phyloP scores from a whole-genome alignment of 345 rosid genomes.

The Draba incana region DNA sequence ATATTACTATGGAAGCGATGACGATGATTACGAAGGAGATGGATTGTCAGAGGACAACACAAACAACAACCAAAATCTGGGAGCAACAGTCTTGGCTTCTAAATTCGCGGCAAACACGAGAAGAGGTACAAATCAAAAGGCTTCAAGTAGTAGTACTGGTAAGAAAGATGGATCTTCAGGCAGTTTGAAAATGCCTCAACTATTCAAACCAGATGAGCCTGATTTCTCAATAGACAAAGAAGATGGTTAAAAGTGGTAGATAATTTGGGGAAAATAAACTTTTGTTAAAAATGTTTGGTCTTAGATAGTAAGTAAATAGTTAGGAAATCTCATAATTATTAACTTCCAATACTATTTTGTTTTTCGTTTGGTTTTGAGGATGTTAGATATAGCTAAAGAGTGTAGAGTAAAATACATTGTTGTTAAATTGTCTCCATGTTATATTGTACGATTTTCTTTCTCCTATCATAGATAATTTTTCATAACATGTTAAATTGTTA shows the following conservation, averaged over 20 bases:
- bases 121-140: slow-evolving; percentile 52
- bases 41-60: slow-evolving; percentile 25
- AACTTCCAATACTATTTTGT: neutral
- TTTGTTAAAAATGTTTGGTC: slow-evolving; percentile 4
- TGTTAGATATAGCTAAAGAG: slow-evolving; percentile 28
- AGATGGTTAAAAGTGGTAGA: slow-evolving; percentile 33
- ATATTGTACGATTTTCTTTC: neutral
- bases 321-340: slow-evolving; percentile 23
- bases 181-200: slow-evolving; percentile 72
- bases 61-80: slow-evolving; percentile 47
- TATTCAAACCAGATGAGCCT: slow-evolving; percentile 81
- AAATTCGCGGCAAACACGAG: slow-evolving; percentile 70
- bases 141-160: slow-evolving; percentile 38
- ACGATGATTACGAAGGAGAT: slow-evolving; percentile 29
- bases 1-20: slow-evolving; percentile 37
- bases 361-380: neutral
- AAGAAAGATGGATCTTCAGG: slow-evolving; percentile 48
- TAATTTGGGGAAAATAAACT: neutral
- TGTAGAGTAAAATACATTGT: slow-evolving; percentile 28
- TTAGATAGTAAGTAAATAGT: slow-evolving; percentile 36
- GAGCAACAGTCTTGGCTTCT: slow-evolving; percentile 68
- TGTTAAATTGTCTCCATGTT: slow-evolving; percentile 21
- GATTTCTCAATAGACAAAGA: slow-evolving; percentile 58
- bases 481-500: no score
- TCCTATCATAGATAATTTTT: neutral